Conservation (phyloP, 2,329 filamentous ascomycete species). For the Penicillium hordei region DNA sequence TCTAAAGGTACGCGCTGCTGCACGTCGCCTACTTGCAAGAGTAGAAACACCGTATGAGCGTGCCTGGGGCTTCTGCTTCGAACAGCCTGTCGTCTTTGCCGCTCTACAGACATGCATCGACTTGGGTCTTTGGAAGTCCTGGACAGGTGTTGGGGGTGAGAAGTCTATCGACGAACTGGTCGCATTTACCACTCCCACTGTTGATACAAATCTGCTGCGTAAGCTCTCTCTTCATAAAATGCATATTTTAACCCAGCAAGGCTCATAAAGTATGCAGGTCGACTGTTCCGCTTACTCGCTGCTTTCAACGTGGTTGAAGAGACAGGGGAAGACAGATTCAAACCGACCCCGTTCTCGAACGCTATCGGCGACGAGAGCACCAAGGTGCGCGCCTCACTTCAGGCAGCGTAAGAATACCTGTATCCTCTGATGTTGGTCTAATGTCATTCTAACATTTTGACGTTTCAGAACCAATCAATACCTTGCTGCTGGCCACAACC, state of each 20-base stretch:
- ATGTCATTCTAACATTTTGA: not conserved
- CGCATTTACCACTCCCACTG: constrained; percentile 20
- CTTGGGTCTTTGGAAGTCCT: constrained; percentile 33
- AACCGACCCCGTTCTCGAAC: constrained; percentile 34
- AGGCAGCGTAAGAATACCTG: constrained; percentile 28
- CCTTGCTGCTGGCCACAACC: constrained; percentile 29
- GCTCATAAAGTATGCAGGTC: constrained; percentile 15
- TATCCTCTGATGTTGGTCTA: not conserved
- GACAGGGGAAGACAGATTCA: constrained; percentile 30
- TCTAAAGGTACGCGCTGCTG: constrained; percentile 28
- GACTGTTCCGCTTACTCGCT: constrained; percentile 32
- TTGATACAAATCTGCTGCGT: constrained; percentile 34
- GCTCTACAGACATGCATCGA: constrained; percentile 34
- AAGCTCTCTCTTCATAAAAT: not conserved
- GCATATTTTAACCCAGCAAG: too few species aligned
- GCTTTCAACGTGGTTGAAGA: constrained; percentile 36
- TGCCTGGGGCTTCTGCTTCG: constrained; percentile 34
- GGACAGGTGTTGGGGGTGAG: constrained; percentile 30
- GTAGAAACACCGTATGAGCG: constrained; percentile 37
- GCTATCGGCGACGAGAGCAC: constrained; percentile 35
- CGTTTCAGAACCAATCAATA: constrained; percentile 31
- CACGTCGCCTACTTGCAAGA: constrained; percentile 30
- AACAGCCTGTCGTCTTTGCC: constrained; percentile 32
- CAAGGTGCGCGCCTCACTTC: constrained; percentile 31
- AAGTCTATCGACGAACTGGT: constrained; percentile 33